Evolutionary conservation across 1,139 yeast species (phyloP).

Genomic region (Kurtzmaniella natalensis): DNA sequence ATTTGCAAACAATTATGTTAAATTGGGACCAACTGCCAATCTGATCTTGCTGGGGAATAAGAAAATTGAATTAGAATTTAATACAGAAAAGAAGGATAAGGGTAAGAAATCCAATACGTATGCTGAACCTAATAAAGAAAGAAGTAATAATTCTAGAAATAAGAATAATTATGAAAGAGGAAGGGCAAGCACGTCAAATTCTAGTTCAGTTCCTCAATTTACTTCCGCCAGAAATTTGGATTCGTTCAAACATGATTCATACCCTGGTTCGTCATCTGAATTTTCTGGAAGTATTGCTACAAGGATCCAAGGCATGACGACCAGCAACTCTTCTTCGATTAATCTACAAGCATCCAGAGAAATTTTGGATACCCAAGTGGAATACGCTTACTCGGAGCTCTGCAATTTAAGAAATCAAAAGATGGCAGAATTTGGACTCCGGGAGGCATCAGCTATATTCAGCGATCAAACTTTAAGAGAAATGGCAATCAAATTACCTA

Average conservation of each 20-base stretch:
- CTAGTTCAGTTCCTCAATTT: slow-evolving; percentile 1
- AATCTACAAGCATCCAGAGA: neutral
- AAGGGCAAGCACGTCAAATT: neutral
- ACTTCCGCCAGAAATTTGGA: slow-evolving; percentile 7
- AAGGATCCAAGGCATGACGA: slow-evolving; percentile 6
- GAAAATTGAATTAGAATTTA: slow-evolving; percentile 36
- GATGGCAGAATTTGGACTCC: slow-evolving; percentile 37
- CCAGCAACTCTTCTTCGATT: slow-evolving; percentile 1
- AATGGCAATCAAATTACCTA: slow-evolving; percentile 54
- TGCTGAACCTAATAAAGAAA: neutral
- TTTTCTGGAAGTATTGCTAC: slow-evolving; percentile 3
- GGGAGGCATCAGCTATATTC: slow-evolving; percentile 39
- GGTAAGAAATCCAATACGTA: neutral
- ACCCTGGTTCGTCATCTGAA: neutral
- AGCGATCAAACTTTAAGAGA: slow-evolving; percentile 49
- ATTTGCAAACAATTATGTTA: slow-evolving; percentile 73
- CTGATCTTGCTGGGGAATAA: slow-evolving; percentile 41
- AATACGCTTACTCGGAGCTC: slow-evolving; percentile 38
- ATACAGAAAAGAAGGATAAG: slow-evolving; percentile 8
- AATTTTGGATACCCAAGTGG: slow-evolving; percentile 24
- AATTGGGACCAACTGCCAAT: slow-evolving; percentile 51
- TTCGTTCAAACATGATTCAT: slow-evolving; percentile 3
- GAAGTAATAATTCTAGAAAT: neutral
- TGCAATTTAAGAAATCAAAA: slow-evolving; percentile 41
- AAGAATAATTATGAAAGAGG: neutral